These are phyloP conservation scores for Toxicodendron radicans DNA, from an alignment of 345 rosid species.

Conservation along the genomic window DNA sequence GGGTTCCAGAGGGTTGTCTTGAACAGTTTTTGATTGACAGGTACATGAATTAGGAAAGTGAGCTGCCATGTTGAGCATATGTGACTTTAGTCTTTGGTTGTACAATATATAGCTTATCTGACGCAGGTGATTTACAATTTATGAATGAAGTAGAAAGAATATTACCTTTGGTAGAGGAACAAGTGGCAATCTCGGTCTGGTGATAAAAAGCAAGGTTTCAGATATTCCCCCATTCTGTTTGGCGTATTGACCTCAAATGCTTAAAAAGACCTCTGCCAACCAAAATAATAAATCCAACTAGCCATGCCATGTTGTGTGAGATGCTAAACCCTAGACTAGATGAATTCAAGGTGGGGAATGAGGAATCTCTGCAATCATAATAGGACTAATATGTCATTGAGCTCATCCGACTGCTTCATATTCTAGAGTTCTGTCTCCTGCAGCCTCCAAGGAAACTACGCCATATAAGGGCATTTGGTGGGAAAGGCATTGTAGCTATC, in stretches of 20 bases:
- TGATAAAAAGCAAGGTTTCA: background rate
- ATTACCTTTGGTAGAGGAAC: background rate
- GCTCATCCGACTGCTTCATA: constrained; percentile 13
- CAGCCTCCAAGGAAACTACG: constrained; percentile 77
- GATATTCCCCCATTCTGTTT: background rate
- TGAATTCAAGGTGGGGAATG: background rate
- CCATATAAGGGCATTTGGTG: constrained; percentile 66
- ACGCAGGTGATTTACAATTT: background rate
- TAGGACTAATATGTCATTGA: background rate
- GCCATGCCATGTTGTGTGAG: background rate
- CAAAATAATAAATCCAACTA: constrained; percentile 3
- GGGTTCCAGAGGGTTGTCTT: background rate
- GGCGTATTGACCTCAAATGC: background rate
- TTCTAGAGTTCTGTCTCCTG: constrained; percentile 33
- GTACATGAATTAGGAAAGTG: background rate
- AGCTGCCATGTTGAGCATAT: background rate
- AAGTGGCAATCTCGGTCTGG: background rate
- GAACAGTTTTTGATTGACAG: background rate
- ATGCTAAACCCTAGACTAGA: background rate
- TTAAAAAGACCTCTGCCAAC: background rate
- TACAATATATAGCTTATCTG: background rate
- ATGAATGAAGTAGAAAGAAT: background rate
- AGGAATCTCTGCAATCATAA: background rate
- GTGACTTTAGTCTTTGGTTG: background rate
- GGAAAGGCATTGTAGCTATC: constrained; percentile 67